Percentiles rank a stretch among this genome's conserved stretches.
These are phyloP conservation scores for Hericium erinaceus DNA, from an alignment of 768 basidiomycete species.

Conservation along the genomic window DNA sequence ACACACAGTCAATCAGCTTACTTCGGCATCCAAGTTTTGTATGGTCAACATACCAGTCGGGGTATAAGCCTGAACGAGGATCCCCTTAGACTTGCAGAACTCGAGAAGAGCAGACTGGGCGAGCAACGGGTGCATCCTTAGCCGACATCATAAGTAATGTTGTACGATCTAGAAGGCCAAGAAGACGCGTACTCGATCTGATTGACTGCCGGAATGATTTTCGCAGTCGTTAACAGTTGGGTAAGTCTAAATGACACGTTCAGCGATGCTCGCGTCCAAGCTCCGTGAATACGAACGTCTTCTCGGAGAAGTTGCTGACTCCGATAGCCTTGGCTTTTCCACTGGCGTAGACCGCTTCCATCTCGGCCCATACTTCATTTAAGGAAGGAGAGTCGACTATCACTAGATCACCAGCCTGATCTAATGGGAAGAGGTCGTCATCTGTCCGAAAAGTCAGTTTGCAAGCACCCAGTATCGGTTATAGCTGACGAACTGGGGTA, in stretches of 20 bases:
- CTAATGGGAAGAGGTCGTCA: not conserved
- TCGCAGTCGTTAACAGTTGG: constrained; percentile 53
- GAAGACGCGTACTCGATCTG: constrained; percentile 40
- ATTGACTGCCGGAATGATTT: constrained; percentile 51
- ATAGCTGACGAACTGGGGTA: not conserved
- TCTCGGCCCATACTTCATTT: not conserved
- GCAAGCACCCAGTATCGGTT: not conserved
- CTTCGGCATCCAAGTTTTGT: too few relatives aligned
- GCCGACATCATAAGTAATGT: not conserved
- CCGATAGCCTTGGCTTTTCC: constrained; percentile 63
- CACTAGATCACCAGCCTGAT: not conserved
- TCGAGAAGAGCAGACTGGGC: constrained; percentile 59
- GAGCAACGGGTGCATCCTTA: constrained; percentile 55
- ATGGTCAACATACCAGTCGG: constrained; percentile 49
- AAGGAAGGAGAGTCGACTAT: not conserved
- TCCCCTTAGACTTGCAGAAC: constrained; percentile 58
- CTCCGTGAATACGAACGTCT: constrained; percentile 22
- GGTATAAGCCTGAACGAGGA: constrained; percentile 70
- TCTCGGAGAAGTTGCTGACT: constrained; percentile 67
- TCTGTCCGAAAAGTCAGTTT: not conserved
- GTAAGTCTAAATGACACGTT: too few relatives aligned
- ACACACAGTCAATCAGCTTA: not conserved
- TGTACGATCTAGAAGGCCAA: not conserved
- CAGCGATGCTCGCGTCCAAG: too few relatives aligned
- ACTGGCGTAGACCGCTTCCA: constrained; percentile 14